A percentile compares a stretch with the other conserved stretches of the same genome.
Conservation (phyloP, 192 early-diverging fungal genomes). For the Mortierella hygrophila region DNA sequence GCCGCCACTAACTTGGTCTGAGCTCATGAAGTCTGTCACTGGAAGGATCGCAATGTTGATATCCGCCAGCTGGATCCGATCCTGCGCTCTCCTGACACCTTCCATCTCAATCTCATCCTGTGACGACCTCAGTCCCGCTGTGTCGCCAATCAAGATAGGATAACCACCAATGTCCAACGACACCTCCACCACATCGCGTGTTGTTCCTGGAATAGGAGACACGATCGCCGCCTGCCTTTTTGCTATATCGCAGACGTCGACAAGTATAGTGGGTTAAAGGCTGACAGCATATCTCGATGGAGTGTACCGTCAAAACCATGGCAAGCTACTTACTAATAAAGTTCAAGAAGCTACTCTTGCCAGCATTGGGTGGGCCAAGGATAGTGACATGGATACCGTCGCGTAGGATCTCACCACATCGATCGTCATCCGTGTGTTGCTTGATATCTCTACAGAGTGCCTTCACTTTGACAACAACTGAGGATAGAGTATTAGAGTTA, state of each 20-base stretch:
- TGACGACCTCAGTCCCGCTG: slow-evolving; percentile 74
- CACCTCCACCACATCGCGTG: slow-evolving; percentile 80
- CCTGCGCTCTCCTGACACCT: slow-evolving; percentile 73
- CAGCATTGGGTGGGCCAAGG: slow-evolving; percentile 82
- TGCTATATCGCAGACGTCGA: slow-evolving; percentile 52
- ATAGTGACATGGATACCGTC: slow-evolving; percentile 79
- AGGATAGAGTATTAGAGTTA: neutral
- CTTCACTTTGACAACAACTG: slow-evolving; percentile 26
- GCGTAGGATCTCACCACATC: slow-evolving; percentile 79
- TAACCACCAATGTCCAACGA: slow-evolving; percentile 81
- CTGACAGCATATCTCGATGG: neutral
- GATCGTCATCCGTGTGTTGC: slow-evolving; percentile 73
- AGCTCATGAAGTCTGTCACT: slow-evolving; percentile 39
- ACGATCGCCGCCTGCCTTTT: slow-evolving; percentile 82
- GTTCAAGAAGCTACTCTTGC: slow-evolving; percentile 83
- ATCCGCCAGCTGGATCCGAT: slow-evolving; percentile 66
- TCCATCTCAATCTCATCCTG: slow-evolving; percentile 75
- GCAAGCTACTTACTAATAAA: slow-evolving; percentile 60
- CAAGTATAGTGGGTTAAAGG: neutral
- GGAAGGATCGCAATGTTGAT: slow-evolving; percentile 76
- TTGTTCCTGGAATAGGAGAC: slow-evolving; percentile 81
- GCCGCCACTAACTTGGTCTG: neutral
- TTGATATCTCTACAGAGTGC: slow-evolving; percentile 27
- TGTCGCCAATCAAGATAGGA: slow-evolving; percentile 81
- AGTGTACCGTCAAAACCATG: neutral